Conservation (phyloP, 1,139 yeast species). For the Nakaseomyces nivariensis region DNA sequence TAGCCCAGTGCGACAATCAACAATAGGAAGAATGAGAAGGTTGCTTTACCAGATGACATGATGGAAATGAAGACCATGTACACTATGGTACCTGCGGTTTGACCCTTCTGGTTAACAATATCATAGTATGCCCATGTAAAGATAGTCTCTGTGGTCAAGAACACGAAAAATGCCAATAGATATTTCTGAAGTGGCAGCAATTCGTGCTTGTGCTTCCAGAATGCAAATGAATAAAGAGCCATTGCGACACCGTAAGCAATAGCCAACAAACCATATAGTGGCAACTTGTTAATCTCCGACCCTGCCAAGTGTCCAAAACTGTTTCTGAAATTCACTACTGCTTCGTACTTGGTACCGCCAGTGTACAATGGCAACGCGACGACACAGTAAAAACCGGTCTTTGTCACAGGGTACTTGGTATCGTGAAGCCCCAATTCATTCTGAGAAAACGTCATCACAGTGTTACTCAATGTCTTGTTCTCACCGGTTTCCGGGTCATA, state of each 20-base stretch:
- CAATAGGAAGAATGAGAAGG: slow-evolving; percentile 81
- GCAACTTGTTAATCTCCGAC: slow-evolving; percentile 81
- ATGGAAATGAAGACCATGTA: slow-evolving; percentile 72
- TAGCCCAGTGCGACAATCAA: slow-evolving; percentile 84
- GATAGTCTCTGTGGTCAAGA: slow-evolving; percentile 75
- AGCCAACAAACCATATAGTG: slow-evolving; percentile 80
- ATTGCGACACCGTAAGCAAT: slow-evolving; percentile 73
- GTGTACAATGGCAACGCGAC: slow-evolving; percentile 41
- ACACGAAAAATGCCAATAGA: slow-evolving; percentile 73
- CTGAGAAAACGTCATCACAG: slow-evolving; percentile 48
- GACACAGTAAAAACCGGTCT: slow-evolving; percentile 89
- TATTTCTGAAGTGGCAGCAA: slow-evolving; percentile 85
- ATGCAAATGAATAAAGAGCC: slow-evolving; percentile 75
- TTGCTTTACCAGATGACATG: slow-evolving; percentile 69
- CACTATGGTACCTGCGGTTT: slow-evolving; percentile 53
- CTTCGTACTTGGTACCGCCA: slow-evolving; percentile 40
- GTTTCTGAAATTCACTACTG: slow-evolving; percentile 71
- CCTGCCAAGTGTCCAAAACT: slow-evolving; percentile 88
- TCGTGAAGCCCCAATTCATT: slow-evolving; percentile 50
- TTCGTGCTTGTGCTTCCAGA: slow-evolving; percentile 78
- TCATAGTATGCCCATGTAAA: slow-evolving; percentile 90
- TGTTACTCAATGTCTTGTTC: slow-evolving; percentile 35
- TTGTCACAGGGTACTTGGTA: slow-evolving; percentile 51
- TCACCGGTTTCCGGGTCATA: slow-evolving; percentile 29
- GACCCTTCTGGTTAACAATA: slow-evolving; percentile 56